These are phyloP conservation scores for Hypoxylon lenormandii DNA, from an alignment of 495 filamentous ascomycete species.

Conservation along the genomic window DNA sequence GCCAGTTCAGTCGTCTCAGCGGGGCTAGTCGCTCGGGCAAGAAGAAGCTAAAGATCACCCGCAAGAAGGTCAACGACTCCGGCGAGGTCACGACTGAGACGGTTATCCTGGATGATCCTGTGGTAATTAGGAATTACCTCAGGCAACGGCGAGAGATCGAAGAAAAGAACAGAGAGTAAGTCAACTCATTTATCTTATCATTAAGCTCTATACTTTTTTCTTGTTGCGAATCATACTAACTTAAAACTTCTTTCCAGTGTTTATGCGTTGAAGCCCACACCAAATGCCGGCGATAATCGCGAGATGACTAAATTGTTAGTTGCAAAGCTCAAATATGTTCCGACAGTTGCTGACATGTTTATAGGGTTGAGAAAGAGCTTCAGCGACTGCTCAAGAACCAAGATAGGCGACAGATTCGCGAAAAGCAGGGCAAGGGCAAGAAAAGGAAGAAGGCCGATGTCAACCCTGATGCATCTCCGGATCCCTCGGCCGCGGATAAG, in stretches of 20 bases:
- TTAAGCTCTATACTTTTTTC: too few relatives aligned
- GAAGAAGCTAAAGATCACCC: constrained; percentile 77
- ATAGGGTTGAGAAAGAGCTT: constrained; percentile 80
- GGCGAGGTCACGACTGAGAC: constrained; percentile 71
- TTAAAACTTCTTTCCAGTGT: constrained; percentile 51
- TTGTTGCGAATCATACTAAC: constrained; percentile 38
- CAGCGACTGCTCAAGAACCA: constrained; percentile 87
- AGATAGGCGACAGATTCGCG: constrained; percentile 88
- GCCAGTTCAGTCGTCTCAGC: constrained; percentile 85
- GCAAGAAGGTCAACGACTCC: constrained; percentile 69
- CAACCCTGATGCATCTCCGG: constrained; percentile 62
- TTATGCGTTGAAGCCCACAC: constrained; percentile 72
- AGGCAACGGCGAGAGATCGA: constrained; percentile 67
- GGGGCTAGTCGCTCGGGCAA: constrained; percentile 74
- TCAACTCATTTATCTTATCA: constrained; percentile 8
- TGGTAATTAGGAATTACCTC: constrained; percentile 75
- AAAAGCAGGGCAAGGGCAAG: constrained; percentile 80
- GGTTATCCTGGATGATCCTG: constrained; percentile 75
- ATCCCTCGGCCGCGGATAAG: constrained; percentile 62
- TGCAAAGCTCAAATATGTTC: constrained; percentile 49
- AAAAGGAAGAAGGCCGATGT: constrained; percentile 59
- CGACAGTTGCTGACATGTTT: constrained; percentile 39
- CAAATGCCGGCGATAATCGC: constrained; percentile 72
- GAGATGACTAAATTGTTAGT: constrained; percentile 69
- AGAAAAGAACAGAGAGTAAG: constrained; percentile 75